Conservation (phyloP, 768 basidiomycete genomes). For the Lyophyllum shimeji region DNA sequence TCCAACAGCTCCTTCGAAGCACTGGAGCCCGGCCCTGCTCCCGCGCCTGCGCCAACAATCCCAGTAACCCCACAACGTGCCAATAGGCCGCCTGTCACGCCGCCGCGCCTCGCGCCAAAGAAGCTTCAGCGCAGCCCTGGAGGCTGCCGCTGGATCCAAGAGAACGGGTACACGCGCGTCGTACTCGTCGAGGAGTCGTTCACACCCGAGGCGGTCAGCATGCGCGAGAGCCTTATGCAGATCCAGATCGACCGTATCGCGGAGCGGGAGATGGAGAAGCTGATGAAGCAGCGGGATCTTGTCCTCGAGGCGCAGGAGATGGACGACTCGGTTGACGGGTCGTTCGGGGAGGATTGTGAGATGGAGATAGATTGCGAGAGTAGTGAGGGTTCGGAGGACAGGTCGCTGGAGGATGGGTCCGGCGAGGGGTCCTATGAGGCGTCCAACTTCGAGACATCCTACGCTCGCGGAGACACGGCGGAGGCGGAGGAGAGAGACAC, state of each 20-base stretch:
- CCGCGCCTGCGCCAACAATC: background rate
- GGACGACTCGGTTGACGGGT: background rate
- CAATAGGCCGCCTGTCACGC: constrained; percentile 4
- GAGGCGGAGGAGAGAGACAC: background rate
- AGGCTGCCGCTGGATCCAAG: constrained; percentile 7
- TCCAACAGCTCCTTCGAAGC: constrained; percentile 5
- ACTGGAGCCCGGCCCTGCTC: no score
- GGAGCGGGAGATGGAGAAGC: constrained; percentile 9
- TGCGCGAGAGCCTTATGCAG: constrained; percentile 4
- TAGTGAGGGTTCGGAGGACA: constrained; percentile 4
- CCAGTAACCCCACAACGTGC: constrained; percentile 5
- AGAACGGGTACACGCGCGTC: constrained; percentile 3
- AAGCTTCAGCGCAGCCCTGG: constrained; percentile 14
- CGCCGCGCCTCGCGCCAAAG: constrained; percentile 7
- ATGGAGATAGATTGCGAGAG: constrained; percentile 7
- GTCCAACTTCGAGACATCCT: background rate
- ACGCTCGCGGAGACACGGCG: background rate
- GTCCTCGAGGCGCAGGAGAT: background rate
- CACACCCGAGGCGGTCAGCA: background rate
- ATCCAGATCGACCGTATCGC: constrained; percentile 3
- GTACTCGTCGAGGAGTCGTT: constrained; percentile 5
- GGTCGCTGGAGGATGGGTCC: background rate
- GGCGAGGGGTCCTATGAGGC: background rate
- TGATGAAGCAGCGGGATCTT: constrained; percentile 8
- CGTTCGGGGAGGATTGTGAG: background rate